Evolutionary conservation across 495 filamentous ascomycete species (phyloP).

Genomic region (Platismatia glauca): DNA sequence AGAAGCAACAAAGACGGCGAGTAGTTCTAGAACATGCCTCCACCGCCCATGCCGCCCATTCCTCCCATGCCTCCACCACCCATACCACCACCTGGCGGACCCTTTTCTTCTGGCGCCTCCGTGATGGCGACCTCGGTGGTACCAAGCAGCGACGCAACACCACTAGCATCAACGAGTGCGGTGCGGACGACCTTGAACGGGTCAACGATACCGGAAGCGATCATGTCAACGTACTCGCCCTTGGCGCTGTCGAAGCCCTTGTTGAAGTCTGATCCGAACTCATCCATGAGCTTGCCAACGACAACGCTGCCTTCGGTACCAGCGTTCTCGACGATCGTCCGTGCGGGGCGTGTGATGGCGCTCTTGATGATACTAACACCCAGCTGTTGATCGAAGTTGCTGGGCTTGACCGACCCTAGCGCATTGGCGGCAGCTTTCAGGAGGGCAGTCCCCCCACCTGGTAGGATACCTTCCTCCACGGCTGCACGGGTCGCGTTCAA

Average conservation of each 20-base stretch:
- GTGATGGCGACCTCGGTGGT: slow-evolving; percentile 97
- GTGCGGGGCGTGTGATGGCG: slow-evolving; percentile 88
- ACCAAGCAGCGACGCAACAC: slow-evolving; percentile 92
- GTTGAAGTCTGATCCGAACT: slow-evolving; percentile 90
- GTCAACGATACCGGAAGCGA: slow-evolving; percentile 89
- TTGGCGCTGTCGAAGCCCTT: slow-evolving; percentile 92
- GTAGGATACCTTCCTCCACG: slow-evolving; percentile 97
- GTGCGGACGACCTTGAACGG: slow-evolving; percentile 99
- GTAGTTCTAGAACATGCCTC: slow-evolving; percentile 36
- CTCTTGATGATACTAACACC: slow-evolving; percentile 96
- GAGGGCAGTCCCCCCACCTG: slow-evolving; percentile 94
- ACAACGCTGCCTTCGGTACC: slow-evolving; percentile 92
- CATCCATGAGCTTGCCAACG: slow-evolving; percentile 95
- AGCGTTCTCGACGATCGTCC: slow-evolving; percentile 96
- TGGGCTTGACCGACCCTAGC: slow-evolving; percentile 66
- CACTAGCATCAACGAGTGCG: slow-evolving; percentile 84
- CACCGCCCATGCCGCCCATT: slow-evolving; percentile 64
- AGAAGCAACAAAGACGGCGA: not conserved
- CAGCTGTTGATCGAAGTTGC: slow-evolving; percentile 98
- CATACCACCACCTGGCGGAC: slow-evolving; percentile 56
- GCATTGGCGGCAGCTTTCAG: slow-evolving; percentile 94
- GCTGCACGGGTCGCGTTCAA: slow-evolving; percentile 97
- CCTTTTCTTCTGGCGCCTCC: slow-evolving; percentile 92
- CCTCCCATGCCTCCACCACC: slow-evolving; percentile 51
- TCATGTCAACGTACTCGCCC: slow-evolving; percentile 99